phyloP scores from a whole-genome alignment of 768 basidiomycete species.

The Agrocybe chaxingu region DNA sequence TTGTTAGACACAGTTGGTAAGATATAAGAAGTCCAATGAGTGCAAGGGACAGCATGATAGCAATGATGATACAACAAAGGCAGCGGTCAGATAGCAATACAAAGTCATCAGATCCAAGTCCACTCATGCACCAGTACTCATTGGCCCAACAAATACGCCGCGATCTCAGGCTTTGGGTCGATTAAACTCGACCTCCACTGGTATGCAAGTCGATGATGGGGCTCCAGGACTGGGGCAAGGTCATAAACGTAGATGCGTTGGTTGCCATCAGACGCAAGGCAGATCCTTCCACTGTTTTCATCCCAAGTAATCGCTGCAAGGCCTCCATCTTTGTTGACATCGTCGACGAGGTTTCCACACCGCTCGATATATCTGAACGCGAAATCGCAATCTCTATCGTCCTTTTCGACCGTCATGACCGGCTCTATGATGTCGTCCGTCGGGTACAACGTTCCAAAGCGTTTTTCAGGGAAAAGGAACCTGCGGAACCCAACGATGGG shows the following conservation, averaged over 20 bases:
- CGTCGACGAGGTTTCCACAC: slow-evolving; percentile 10
- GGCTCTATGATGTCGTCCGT: slow-evolving; percentile 14
- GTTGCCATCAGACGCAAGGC: slow-evolving; percentile 12
- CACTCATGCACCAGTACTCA: too few relatives aligned
- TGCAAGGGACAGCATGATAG: too few relatives aligned
- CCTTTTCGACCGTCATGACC: slow-evolving; percentile 11
- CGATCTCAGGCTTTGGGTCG: background rate
- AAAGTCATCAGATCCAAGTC: too few relatives aligned
- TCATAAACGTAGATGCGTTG: slow-evolving; percentile 12
- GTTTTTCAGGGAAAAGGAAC: slow-evolving; percentile 31
- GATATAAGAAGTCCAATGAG: too few relatives aligned
- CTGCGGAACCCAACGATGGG: slow-evolving; percentile 34
- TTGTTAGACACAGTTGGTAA: too few relatives aligned
- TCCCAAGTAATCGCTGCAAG: slow-evolving; percentile 61
- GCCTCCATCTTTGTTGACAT: slow-evolving; percentile 22
- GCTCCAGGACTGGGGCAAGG: slow-evolving; percentile 16
- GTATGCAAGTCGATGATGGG: slow-evolving; percentile 15
- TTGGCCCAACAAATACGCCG: too few relatives aligned
- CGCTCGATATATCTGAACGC: slow-evolving; percentile 15
- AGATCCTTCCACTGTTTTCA: slow-evolving; percentile 56
- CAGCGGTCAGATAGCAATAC: too few relatives aligned
- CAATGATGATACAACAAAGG: too few relatives aligned
- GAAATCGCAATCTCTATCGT: slow-evolving; percentile 3
- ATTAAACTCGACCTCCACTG: slow-evolving; percentile 12
- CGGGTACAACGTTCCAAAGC: slow-evolving; percentile 13